Base-by-base conservation (phyloP, 345 rosid genomes). In the Hirschfeldia incana region DNA sequence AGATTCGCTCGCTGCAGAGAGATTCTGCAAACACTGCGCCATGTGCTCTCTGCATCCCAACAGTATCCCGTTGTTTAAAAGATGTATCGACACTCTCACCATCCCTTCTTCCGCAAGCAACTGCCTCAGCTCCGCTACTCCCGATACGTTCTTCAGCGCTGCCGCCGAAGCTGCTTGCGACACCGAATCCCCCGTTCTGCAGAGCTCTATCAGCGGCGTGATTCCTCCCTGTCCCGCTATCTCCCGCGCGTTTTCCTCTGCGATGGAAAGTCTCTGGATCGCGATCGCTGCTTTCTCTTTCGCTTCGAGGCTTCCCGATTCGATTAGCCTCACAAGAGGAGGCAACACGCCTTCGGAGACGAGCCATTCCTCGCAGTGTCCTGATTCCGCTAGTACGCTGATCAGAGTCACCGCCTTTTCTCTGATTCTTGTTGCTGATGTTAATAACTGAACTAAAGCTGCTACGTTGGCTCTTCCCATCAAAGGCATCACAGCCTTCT, bases 11-110 rank as follows among this genome's bases (percentile, higher is more conserved):
- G 84, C 84, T n/a, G 92, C 86, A 34, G 98, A 87, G 90, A 94
- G 96, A 80, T 92, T 89, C 89, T 92, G 97, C 89, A 94, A 81
- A 84, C 94, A 94, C 80, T 94, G 96, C 0, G 98, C 92, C 6
- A 97, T 94, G 63, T 92, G 85, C 70, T 94, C 94, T 84, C 90
- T 90, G 5, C 94, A 81, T 75, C 96, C 89, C 49, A 92, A 69
- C 70, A 90, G 57, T 77, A 92, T 89, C 78, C 98, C 98, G 42
- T 89, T 80, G 76, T 87, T 90, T 6, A 94, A 86, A 26, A 94
- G 89, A 82, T 87, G 37, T 71, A 90, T 85, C 82, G 89, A 86
- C 6, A 87, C 87, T 75, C 78, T 81, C 9, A 94, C 85, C 16
- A 89, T 86, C 55, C 97, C 98, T 87, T 92, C 94, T 59, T 94